A percentile compares a stretch with the other conserved stretches of the same genome.
phyloP scores from a whole-genome alignment of 495 filamentous ascomycete species.

The Emericellopsis terricola region DNA sequence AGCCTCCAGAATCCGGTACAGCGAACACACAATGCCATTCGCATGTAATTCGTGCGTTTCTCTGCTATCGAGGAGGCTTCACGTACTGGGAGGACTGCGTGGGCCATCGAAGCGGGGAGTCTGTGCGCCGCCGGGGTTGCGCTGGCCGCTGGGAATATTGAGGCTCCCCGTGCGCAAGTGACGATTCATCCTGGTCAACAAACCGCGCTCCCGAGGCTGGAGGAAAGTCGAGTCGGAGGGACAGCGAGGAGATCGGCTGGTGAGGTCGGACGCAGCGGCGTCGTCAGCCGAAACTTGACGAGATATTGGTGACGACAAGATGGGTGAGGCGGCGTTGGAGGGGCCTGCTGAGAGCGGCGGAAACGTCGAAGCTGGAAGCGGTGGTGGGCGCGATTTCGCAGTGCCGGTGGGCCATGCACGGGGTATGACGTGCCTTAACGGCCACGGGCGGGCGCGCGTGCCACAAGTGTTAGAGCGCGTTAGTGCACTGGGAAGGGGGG shows the following conservation, averaged over 20 bases:
- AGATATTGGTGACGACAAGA: not conserved
- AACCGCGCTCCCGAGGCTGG: not conserved
- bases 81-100: slow-evolving; percentile 71
- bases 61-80: not conserved
- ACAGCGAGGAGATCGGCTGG: not conserved
- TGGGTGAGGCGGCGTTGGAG: not conserved
- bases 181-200: slow-evolving; percentile 1
- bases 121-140: slow-evolving; percentile 17
- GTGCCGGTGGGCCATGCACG: too few species aligned
- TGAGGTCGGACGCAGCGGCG: not conserved
- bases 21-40: too few species aligned
- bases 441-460: too few species aligned
- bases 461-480: too few species aligned
- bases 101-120: slow-evolving; percentile 40
- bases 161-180: slow-evolving; percentile 5
- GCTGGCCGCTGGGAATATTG: slow-evolving; percentile 5
- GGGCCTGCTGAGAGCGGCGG: not conserved
- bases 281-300: not conserved
- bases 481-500: too few species aligned
- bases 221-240: not conserved
- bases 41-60: too few species aligned
- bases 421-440: too few species aligned
- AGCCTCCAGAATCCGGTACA: not conserved
- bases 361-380: not conserved
- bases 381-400: too few species aligned